These are phyloP conservation scores for Fusarium camptoceras DNA, from an alignment of 2,329 filamentous ascomycete species.

Conservation along the genomic window DNA sequence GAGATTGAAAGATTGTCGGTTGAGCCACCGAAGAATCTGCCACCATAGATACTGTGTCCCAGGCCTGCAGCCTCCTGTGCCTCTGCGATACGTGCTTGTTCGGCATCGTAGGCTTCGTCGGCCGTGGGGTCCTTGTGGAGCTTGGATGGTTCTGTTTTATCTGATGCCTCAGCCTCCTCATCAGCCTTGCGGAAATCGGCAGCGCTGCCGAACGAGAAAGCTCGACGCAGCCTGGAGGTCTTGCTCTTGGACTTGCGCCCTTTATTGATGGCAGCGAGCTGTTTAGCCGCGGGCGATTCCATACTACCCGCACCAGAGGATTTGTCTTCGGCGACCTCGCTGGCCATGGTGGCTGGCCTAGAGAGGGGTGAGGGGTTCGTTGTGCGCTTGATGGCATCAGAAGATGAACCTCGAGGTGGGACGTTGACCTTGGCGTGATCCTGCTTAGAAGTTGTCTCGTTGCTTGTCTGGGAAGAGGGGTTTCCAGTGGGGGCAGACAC, in stretches of 20 bases:
- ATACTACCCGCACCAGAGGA: slow-evolving; percentile 54
- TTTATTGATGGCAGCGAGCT: slow-evolving; percentile 87
- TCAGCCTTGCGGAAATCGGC: slow-evolving; percentile 86
- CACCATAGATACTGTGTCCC: slow-evolving; percentile 92
- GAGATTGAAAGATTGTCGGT: slow-evolving; percentile 95
- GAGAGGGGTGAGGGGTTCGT: slow-evolving; percentile 79
- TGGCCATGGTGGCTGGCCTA: slow-evolving; percentile 73
- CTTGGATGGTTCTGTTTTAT: slow-evolving; percentile 59
- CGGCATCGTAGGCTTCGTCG: slow-evolving; percentile 80
- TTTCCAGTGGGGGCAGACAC: slow-evolving; percentile 63
- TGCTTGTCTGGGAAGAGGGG: slow-evolving; percentile 63
- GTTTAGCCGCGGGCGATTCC: slow-evolving; percentile 81
- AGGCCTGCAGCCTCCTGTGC: slow-evolving; percentile 93
- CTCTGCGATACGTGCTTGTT: slow-evolving; percentile 90
- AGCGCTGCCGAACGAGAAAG: slow-evolving; percentile 96
- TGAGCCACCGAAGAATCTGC: slow-evolving; percentile 87
- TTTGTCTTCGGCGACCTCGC: slow-evolving; percentile 61
- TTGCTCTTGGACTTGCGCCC: slow-evolving; percentile 84
- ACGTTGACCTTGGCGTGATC: slow-evolving; percentile 69
- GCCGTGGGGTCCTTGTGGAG: slow-evolving; percentile 73
- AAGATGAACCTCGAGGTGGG: slow-evolving; percentile 71
- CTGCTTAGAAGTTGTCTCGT: slow-evolving; percentile 61
- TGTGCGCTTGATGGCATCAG: slow-evolving; percentile 74
- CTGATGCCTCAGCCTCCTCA: slow-evolving; percentile 62
- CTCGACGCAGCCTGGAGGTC: slow-evolving; percentile 84